Evolutionary conservation across 257 asterid species (phyloP).

Genomic region (Solanum paucissectum): DNA sequence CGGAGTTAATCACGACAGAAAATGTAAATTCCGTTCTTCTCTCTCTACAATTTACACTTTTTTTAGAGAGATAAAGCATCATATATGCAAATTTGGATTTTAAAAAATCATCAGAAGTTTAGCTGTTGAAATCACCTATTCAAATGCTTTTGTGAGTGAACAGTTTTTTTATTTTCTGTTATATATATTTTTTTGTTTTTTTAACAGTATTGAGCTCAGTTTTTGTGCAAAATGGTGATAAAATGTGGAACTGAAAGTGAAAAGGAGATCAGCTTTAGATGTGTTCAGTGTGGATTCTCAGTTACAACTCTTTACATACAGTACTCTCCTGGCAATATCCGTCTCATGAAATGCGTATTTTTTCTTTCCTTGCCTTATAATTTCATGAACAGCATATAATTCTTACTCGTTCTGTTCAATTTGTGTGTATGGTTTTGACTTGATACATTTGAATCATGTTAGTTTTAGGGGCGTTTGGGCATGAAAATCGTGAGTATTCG

Average conservation of each 20-base stretch:
- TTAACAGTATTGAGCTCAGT: background rate
- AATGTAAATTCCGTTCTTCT: background rate
- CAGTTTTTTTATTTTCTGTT: background rate
- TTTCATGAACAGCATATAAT: background rate
- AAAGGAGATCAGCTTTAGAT: slow-evolving; percentile 8
- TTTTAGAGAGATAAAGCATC: background rate
- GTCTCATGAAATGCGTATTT: slow-evolving; percentile 76
- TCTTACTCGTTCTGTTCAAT: background rate
- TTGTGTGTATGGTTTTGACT: background rate
- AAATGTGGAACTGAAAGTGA: background rate
- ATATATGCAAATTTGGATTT: background rate
- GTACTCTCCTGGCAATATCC: slow-evolving; percentile 89
- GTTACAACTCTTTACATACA: slow-evolving; percentile 57
- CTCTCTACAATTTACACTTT: background rate
- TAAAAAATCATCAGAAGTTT: background rate
- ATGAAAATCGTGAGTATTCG: background rate
- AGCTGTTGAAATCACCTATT: background rate
- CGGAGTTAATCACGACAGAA: background rate
- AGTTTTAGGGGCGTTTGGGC: background rate
- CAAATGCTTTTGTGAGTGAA: background rate
- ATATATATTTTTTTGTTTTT: background rate
- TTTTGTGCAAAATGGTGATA: background rate
- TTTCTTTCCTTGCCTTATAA: background rate
- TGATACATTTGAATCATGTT: background rate
- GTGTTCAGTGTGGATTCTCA: slow-evolving; percentile 62